These are phyloP conservation scores for carrot (Daucus carota) DNA, from an alignment of 129 eudicot genomes.

Conservation along the genomic window DH1_v3.0 NC_030387.2:30246501-30247000, in stretches of 20 bases:
- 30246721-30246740: too few species aligned
- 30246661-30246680: too few species aligned
- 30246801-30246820: too few species aligned
- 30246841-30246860: neutral
- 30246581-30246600: neutral
- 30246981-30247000: slow-evolving; percentile 3
- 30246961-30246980: neutral
- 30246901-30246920: neutral
- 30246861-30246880: neutral
- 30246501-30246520: neutral
- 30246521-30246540: neutral
- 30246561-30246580: neutral
- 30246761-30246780: neutral
- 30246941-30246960: slow-evolving; percentile 3
- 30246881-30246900: neutral
- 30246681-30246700: too few species aligned
- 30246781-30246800: neutral
- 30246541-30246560: neutral
- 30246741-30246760: too few species aligned
- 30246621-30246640: too few species aligned
- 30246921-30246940: slow-evolving; percentile 1
- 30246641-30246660: too few species aligned
- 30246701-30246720: too few species aligned
- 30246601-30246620: too few species aligned
- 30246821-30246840: too few species aligned